Evolutionary conservation across 495 filamentous ascomycete genomes (phyloP).

Genomic region (Xylaria grammica): DNA sequence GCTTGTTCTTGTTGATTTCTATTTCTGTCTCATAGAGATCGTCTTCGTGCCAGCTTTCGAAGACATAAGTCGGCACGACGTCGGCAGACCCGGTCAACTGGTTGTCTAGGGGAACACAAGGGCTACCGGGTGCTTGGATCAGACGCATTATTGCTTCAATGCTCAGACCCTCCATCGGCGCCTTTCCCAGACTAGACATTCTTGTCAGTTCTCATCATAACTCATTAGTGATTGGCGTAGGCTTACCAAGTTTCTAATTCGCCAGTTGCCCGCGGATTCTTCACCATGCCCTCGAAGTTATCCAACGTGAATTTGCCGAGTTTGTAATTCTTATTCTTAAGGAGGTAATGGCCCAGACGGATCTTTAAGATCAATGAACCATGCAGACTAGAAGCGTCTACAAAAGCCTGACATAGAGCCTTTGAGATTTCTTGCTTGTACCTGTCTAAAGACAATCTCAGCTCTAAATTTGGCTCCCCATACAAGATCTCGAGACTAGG

Average conservation of each 20-base stretch:
- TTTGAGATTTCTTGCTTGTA: conserved; percentile 27
- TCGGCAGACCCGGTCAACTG: conserved; percentile 26
- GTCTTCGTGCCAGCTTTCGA: conserved; percentile 27
- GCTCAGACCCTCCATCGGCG: conserved; percentile 2
- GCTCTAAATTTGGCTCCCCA: background rate
- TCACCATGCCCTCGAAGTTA: conserved; percentile 57
- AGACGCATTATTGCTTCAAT: conserved; percentile 30
- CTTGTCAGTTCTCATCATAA: conserved; percentile 21
- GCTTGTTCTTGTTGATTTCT: conserved; percentile 8
- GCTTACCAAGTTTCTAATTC: conserved; percentile 44
- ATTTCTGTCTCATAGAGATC: conserved; percentile 25
- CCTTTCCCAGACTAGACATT: conserved; percentile 26
- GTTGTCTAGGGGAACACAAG: conserved; percentile 33
- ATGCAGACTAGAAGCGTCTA: conserved; percentile 31
- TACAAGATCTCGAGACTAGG: conserved; percentile 9
- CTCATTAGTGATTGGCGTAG: background rate
- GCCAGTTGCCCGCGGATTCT: conserved; percentile 36
- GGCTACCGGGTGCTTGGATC: conserved; percentile 26
- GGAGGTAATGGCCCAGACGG: conserved; percentile 59
- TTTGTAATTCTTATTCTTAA: conserved; percentile 53
- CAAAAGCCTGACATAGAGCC: conserved; percentile 28
- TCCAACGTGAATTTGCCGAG: conserved; percentile 49
- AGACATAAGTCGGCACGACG: conserved; percentile 28
- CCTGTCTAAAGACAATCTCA: background rate
- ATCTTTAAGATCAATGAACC: conserved; percentile 59